Percentiles rank a stretch among this genome's conserved stretches.
Conservation (phyloP, 2,329 filamentous ascomycete genomes). For the Coniochaeta sp. region DNA sequence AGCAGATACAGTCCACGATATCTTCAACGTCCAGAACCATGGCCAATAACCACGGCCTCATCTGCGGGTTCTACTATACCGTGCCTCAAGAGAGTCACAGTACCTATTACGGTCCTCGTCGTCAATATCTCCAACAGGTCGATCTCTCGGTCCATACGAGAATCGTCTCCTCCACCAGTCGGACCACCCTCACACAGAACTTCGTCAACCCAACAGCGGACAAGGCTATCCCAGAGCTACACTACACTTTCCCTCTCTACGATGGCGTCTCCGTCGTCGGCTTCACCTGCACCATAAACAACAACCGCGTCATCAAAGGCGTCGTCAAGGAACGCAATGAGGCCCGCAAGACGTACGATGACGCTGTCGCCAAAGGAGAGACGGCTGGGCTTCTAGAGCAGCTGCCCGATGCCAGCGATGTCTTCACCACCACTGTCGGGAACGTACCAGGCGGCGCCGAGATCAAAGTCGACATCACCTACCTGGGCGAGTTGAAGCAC, state of each 20-base stretch:
- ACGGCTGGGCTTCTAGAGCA: constrained; percentile 61
- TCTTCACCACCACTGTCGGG: constrained; percentile 62
- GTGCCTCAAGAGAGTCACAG: neutral
- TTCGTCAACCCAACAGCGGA: constrained; percentile 48
- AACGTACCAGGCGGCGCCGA: constrained; percentile 55
- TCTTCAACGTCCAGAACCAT: neutral
- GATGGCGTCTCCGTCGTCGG: constrained; percentile 64
- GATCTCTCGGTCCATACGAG: constrained; percentile 51
- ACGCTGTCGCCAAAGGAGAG: constrained; percentile 51
- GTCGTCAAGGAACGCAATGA: constrained; percentile 59
- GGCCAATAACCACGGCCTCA: neutral
- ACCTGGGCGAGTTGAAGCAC: constrained; percentile 65
- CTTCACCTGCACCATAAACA: constrained; percentile 59
- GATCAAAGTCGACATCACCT: constrained; percentile 55
- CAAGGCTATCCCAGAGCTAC: constrained; percentile 42
- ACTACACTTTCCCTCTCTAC: constrained; percentile 65
- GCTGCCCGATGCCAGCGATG: constrained; percentile 50
- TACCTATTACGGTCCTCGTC: neutral
- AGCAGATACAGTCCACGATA: no score
- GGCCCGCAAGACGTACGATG: constrained; percentile 52
- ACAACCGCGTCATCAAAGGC: constrained; percentile 51
- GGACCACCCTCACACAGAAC: constrained; percentile 44
- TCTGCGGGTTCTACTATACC: constrained; percentile 30
- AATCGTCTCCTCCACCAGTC: constrained; percentile 47
- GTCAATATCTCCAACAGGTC: constrained; percentile 50